phyloP scores from a whole-genome alignment of 495 filamentous ascomycete genomes.

The Mytilinidion resinicola region DNA sequence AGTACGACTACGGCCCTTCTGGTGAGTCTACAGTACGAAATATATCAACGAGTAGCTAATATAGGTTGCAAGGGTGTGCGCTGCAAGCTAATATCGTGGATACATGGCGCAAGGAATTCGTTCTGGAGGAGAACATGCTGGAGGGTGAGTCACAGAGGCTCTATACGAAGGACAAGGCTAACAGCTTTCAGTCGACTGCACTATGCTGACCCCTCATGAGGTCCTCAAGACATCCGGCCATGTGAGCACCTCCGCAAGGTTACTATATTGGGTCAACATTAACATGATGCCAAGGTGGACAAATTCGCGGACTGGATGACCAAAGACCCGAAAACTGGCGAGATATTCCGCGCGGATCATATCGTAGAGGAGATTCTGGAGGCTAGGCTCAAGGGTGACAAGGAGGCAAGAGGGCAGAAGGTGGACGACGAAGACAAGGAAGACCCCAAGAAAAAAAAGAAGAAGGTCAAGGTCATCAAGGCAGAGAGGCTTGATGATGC shows the following conservation, averaged over 20 bases:
- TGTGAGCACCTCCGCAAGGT: constrained; percentile 40
- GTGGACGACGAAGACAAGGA: constrained; percentile 41
- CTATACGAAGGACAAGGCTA: constrained; percentile 2
- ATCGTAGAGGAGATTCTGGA: constrained; percentile 91
- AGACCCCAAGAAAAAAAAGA: constrained; percentile 58
- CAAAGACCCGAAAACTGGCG: constrained; percentile 95
- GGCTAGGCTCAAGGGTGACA: constrained; percentile 60
- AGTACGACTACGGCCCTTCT: constrained; percentile 42
- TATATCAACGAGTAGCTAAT: too few relatives aligned
- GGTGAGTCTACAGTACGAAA: background rate
- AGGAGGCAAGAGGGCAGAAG: constrained; percentile 53
- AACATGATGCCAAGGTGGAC: too few relatives aligned
- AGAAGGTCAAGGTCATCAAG: constrained; percentile 47
- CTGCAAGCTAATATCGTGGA: constrained; percentile 72
- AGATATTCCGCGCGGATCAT: constrained; percentile 93
- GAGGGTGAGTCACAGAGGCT: constrained; percentile 27
- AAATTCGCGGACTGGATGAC: constrained; percentile 96
- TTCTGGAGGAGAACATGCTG: constrained; percentile 43
- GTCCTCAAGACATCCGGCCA: constrained; percentile 95
- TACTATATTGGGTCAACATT: too few relatives aligned
- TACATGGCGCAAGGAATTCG: constrained; percentile 68
- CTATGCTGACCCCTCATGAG: constrained; percentile 59
- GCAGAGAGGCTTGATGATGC: constrained; percentile 59
- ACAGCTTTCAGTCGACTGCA: constrained; percentile 33
- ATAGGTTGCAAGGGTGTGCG: constrained; percentile 24